Percentiles rank a stretch among this genome's conserved stretches.
Conservation (phyloP, 371 early-diverging fungal genomes). For the Mucor plumbeus region DNA sequence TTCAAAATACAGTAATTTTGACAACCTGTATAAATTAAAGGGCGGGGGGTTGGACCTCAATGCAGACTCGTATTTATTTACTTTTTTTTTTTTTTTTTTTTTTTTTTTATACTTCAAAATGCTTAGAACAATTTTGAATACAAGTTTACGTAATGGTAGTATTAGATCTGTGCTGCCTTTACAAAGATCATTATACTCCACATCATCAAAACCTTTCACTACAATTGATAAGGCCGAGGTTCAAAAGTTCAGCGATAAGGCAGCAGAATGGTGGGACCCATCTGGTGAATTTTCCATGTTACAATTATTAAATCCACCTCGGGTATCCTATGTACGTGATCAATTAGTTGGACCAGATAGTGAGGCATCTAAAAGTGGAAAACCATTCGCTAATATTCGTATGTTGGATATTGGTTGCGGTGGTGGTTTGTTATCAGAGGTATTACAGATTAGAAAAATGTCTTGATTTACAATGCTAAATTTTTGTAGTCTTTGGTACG, state of each 20-base stretch:
- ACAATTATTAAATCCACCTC: constrained; percentile 88
- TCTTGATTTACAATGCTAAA: not conserved
- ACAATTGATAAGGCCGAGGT: constrained; percentile 81
- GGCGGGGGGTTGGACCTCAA: constrained; percentile 9
- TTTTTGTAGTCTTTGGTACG: constrained; percentile 71
- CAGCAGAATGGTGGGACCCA: constrained; percentile 93
- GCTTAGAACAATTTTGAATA: not conserved
- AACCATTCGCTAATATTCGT: constrained; percentile 64
- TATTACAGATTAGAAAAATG: constrained; percentile 25
- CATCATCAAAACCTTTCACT: constrained; percentile 18
- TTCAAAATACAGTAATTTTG: no score
- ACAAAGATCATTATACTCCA: not conserved
- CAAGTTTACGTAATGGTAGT: not conserved
- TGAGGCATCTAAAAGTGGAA: constrained; percentile 22
- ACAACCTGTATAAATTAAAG: not conserved
- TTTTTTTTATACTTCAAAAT: not conserved
- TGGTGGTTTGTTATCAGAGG: constrained; percentile 91
- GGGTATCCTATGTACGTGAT: constrained; percentile 81
- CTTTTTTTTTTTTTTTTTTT: not conserved
- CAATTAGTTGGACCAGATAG: constrained; percentile 37
- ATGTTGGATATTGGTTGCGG: constrained; percentile 97
- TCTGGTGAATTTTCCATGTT: constrained; percentile 86
- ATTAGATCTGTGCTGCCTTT: not conserved
- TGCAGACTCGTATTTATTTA: constrained; percentile 3
- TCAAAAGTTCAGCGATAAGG: constrained; percentile 77